These are phyloP conservation scores for Hexamita inflata DNA, from an alignment of 208 protist species.

Conservation along the genomic window DNA sequence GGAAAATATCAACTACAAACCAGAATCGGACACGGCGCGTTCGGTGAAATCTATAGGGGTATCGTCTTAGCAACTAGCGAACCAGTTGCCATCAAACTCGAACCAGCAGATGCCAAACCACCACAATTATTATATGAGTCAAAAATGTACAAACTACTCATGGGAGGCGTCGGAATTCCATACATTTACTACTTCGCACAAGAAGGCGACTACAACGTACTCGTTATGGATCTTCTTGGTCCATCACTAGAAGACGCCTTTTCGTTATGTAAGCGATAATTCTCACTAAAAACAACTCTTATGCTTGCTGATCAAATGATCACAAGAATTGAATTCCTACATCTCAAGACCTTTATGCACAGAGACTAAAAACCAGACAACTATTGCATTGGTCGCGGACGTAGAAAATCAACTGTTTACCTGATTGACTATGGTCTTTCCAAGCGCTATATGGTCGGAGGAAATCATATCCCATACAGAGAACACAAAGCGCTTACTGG, in stretches of 20 bases:
- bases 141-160: conserved; percentile 67
- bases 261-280: conserved; percentile 60
- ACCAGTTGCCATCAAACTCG: conserved; percentile 72
- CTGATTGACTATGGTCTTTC: conserved; percentile 95
- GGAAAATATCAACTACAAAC: conserved; percentile 23
- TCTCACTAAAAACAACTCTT: conserved; percentile 89
- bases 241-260: conserved; percentile 91
- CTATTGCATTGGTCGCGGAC: conserved; percentile 83
- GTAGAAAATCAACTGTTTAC: conserved; percentile 63
- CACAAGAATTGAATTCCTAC: conserved; percentile 79
- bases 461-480: conserved; percentile 95
- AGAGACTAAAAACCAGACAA: conserved; percentile 91
- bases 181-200: conserved; percentile 73
- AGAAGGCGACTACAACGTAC: conserved; percentile 85
- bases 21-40: conserved; percentile 21
- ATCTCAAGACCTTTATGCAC: conserved; percentile 87
- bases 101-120: conserved; percentile 64
- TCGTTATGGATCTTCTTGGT: conserved; percentile 94
- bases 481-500: conserved; percentile 96
- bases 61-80: conserved; percentile 44
- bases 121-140: conserved; percentile 92
- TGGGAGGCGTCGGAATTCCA: conserved; percentile 72
- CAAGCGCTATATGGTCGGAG: conserved; percentile 91
- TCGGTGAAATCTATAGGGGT: conserved; percentile 32
- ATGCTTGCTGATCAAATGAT: conserved; percentile 92